These are phyloP conservation scores for Cenchrus purpureus DNA, from an alignment of 176 grass and related monocot species.

Conservation along the genomic window DNA sequence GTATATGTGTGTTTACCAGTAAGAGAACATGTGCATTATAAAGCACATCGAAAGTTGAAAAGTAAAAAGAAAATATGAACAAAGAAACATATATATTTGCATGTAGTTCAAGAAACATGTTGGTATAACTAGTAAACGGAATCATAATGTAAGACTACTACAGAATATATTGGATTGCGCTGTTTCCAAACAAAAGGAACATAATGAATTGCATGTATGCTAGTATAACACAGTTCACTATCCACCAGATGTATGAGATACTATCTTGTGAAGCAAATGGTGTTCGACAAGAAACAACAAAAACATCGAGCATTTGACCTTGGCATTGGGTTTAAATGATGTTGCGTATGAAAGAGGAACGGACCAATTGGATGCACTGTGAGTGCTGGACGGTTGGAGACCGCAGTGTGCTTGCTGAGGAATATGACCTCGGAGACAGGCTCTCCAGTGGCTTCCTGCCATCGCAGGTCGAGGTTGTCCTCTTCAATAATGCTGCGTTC, in stretches of 20 bases:
- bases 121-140: neutral
- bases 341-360: neutral
- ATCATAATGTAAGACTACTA: neutral
- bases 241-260: neutral
- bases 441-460: constrained; percentile 70
- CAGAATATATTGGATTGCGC: neutral
- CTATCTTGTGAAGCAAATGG: neutral
- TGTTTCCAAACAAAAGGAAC: neutral
- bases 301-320: constrained; percentile 21
- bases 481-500: constrained; percentile 62
- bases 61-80: constrained; percentile 14
- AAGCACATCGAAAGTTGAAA: neutral
- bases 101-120: constrained; percentile 5
- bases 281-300: neutral
- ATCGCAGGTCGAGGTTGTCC: constrained; percentile 70
- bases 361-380: constrained; percentile 92
- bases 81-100: neutral
- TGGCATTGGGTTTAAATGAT: neutral
- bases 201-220: neutral
- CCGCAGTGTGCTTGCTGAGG: constrained; percentile 81
- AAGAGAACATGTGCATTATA: constrained; percentile 1
- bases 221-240: neutral
- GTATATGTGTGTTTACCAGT: constrained; percentile 18
- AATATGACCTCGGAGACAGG: constrained; percentile 71
- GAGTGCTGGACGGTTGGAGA: constrained; percentile 75